Evolutionary conservation across 176 grass and related monocot genomes (phyloP).

Genomic region (Canna indica): DNA sequence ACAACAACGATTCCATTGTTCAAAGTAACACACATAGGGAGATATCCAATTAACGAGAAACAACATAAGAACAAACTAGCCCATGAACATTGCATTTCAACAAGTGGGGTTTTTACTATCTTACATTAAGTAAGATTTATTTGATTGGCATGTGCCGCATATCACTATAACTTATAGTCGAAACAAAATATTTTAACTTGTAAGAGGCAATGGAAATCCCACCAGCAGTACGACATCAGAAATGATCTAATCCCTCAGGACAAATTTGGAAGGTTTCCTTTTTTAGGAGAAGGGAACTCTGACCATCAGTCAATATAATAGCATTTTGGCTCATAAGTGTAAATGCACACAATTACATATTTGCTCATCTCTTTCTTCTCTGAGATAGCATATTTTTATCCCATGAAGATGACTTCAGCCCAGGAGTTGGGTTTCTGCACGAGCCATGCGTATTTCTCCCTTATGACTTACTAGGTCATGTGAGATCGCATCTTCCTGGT

Average conservation of each 20-base stretch:
- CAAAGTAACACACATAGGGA: neutral
- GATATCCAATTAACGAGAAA: neutral
- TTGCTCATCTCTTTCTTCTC: too few species aligned
- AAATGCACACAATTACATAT: too few species aligned
- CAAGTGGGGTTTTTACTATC: neutral
- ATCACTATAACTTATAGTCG: too few species aligned
- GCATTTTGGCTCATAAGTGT: too few species aligned
- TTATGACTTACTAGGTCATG: neutral
- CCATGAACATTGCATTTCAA: neutral
- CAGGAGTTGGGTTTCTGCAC: neutral
- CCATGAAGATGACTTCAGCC: neutral
- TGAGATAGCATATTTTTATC: too few species aligned
- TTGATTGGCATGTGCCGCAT: neutral
- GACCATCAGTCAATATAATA: too few species aligned
- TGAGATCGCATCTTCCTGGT: neutral
- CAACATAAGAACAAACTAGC: neutral
- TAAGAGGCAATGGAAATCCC: too few species aligned
- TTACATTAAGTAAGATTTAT: neutral
- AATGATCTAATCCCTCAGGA: too few species aligned
- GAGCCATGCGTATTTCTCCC: neutral
- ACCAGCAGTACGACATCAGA: too few species aligned
- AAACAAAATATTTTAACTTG: neutral
- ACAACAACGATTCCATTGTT: neutral
- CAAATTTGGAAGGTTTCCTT: too few species aligned
- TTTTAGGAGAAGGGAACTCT: too few species aligned